phyloP scores from a whole-genome alignment of 1,139 yeast genomes.

The Magnusiomyces suaveolens region DNA sequence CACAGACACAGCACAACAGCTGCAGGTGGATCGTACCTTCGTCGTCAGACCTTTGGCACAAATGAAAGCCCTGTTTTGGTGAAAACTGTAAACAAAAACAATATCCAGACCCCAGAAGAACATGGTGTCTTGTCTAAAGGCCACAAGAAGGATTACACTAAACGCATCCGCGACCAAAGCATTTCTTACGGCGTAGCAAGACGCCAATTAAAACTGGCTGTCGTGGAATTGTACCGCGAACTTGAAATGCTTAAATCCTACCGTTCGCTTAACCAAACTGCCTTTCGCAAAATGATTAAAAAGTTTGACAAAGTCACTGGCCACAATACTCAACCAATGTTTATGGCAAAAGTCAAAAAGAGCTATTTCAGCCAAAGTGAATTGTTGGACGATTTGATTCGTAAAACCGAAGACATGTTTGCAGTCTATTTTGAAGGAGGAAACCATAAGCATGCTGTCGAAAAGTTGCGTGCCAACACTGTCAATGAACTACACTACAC shows the following conservation, averaged over 20 bases:
- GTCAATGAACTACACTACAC: constrained; percentile 30
- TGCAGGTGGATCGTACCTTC: constrained; percentile 1
- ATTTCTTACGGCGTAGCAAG: constrained; percentile 57
- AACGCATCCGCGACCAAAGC: constrained; percentile 15
- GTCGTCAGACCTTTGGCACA: not conserved
- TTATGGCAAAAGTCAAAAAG: constrained; percentile 49
- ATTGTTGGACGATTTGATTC: constrained; percentile 50
- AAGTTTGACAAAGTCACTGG: constrained; percentile 73
- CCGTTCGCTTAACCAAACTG: constrained; percentile 71
- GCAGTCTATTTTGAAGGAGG: constrained; percentile 61
- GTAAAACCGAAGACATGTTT: constrained; percentile 58
- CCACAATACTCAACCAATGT: constrained; percentile 41
- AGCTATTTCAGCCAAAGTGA: constrained; percentile 58
- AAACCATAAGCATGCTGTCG: constrained; percentile 65
- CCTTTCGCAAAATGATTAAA: constrained; percentile 77
- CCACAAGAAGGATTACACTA: constrained; percentile 9
- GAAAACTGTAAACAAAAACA: not conserved
- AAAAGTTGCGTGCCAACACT: constrained; percentile 50
- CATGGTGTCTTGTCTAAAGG: not conserved
- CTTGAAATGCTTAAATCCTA: constrained; percentile 71
- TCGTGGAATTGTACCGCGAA: constrained; percentile 70
- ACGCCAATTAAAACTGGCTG: constrained; percentile 64
- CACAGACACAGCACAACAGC: not conserved
- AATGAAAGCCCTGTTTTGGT: not conserved
- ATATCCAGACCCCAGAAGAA: not conserved